phyloP scores from a whole-genome alignment of 345 rosid genomes.

The Raphanus sativus region DNA sequence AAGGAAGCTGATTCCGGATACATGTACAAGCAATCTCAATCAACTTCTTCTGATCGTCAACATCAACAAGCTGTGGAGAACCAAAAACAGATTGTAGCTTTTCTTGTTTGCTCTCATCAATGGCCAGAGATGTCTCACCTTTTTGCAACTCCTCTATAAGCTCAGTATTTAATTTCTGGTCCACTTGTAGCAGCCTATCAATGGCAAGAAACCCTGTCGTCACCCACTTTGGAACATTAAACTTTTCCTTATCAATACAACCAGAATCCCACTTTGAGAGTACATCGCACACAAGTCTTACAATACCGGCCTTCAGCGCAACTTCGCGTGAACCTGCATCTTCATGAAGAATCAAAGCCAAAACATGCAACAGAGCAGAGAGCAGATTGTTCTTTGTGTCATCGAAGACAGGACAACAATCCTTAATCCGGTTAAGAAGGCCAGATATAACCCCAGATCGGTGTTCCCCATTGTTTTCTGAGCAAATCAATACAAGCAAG shows the following conservation, averaged over 20 bases:
- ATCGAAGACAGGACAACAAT: slow-evolving; percentile 54
- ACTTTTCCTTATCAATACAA: slow-evolving; percentile 49
- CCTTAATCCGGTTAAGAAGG: slow-evolving; percentile 70
- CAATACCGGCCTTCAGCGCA: slow-evolving; percentile 69
- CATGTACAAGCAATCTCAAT: slow-evolving; percentile 87
- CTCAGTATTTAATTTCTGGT: slow-evolving; percentile 74
- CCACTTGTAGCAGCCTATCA: slow-evolving; percentile 85
- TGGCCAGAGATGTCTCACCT: slow-evolving; percentile 45
- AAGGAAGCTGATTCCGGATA: slow-evolving; percentile 71
- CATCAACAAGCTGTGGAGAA: slow-evolving; percentile 51
- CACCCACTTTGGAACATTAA: slow-evolving; percentile 82
- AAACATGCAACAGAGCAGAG: slow-evolving; percentile 77
- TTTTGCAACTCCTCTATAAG: slow-evolving; percentile 69
- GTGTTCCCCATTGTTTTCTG: slow-evolving; percentile 81
- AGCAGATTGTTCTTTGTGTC: slow-evolving; percentile 52
- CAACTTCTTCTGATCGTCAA: slow-evolving; percentile 69
- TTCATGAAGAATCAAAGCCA: slow-evolving; percentile 89
- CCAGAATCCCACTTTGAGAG: slow-evolving; percentile 76
- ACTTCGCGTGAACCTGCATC: slow-evolving; percentile 84
- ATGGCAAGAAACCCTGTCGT: slow-evolving; percentile 91
- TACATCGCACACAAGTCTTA: slow-evolving; percentile 66
- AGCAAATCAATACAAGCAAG: slow-evolving; percentile 78
- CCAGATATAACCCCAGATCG: slow-evolving; percentile 74
- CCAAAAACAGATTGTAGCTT: slow-evolving; percentile 60
- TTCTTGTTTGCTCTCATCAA: slow-evolving; percentile 69